These are phyloP conservation scores for Trametes sanguinea DNA, from an alignment of 768 basidiomycete genomes.

Conservation along the genomic window DNA sequence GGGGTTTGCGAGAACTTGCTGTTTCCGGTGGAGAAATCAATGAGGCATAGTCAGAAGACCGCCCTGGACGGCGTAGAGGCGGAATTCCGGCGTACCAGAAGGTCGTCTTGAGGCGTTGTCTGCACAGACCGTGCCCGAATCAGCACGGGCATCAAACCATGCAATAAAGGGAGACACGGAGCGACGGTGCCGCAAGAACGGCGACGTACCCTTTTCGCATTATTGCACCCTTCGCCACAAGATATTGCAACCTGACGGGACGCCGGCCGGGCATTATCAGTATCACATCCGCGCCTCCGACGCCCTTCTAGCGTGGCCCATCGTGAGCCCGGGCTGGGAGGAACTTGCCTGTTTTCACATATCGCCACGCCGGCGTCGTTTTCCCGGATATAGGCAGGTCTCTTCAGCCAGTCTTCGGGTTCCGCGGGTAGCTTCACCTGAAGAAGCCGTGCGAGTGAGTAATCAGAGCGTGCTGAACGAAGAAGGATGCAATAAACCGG, in stretches of 20 bases:
- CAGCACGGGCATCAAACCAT: conserved; percentile 28
- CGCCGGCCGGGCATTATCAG: conserved; percentile 11
- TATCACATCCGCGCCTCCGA: neutral
- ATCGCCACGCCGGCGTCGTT: conserved; percentile 78
- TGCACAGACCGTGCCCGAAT: conserved; percentile 31
- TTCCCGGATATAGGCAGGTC: conserved; percentile 81
- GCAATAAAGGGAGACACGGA: conserved; percentile 6
- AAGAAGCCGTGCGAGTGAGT: neutral
- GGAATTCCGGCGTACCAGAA: conserved; percentile 62
- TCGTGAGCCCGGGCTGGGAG: neutral
- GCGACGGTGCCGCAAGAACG: conserved; percentile 1
- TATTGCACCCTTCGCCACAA: conserved; percentile 86
- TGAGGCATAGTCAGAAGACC: conserved; percentile 5
- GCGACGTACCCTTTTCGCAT: conserved; percentile 76
- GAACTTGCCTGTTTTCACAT: conserved; percentile 77
- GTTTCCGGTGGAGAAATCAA: conserved; percentile 11
- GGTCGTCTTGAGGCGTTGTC: conserved; percentile 80
- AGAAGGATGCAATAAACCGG: neutral
- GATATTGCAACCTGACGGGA: conserved; percentile 69
- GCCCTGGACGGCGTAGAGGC: conserved; percentile 10
- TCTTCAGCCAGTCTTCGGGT: conserved; percentile 76
- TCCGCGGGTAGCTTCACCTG: conserved; percentile 90
- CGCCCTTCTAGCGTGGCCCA: neutral
- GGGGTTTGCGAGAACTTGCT: conserved; percentile 72
- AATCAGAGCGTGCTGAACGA: neutral